phyloP scores from a whole-genome alignment of 2,329 filamentous ascomycete genomes.

The Xylaria hypoxylon region DNA sequence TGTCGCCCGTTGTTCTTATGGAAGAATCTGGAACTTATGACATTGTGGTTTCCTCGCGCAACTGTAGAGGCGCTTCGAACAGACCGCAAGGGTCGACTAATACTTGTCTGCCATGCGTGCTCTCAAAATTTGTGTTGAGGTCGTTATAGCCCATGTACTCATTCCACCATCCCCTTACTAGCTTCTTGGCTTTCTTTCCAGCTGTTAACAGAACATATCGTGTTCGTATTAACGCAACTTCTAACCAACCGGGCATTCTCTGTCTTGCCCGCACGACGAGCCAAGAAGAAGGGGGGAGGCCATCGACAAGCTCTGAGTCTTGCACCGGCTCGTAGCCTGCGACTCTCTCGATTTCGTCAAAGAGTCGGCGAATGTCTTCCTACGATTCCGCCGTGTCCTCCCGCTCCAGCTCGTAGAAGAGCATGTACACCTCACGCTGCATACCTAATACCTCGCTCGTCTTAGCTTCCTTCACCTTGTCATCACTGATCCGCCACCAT shows the following conservation, averaged over 20 bases:
- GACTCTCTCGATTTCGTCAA: constrained; percentile 33
- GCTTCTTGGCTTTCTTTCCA: neutral
- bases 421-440: constrained; percentile 94
- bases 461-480: constrained; percentile 94
- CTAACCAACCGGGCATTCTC: constrained; percentile 26
- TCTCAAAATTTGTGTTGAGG: neutral
- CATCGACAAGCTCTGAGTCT: constrained; percentile 27
- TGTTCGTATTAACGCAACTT: constrained; percentile 16
- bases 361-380: constrained; percentile 37
- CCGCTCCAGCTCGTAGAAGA: constrained; percentile 92
- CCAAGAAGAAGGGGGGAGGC: constrained; percentile 21
- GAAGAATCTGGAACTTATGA: neutral
- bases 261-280: constrained; percentile 18
- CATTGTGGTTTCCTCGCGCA: neutral
- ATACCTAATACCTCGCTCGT: constrained; percentile 90
- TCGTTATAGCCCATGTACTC: constrained; percentile 30
- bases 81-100: neutral
- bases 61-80: constrained; percentile 2
- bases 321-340: constrained; percentile 29
- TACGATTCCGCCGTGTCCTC: constrained; percentile 47
- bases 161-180: constrained; percentile 22
- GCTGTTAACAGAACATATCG: neutral
- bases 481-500: constrained; percentile 99
- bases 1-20: neutral
- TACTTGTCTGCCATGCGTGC: neutral